Evolutionary conservation across 768 basidiomycete genomes (phyloP).

Genomic region (Trichaptum fuscoviolaceum): DNA sequence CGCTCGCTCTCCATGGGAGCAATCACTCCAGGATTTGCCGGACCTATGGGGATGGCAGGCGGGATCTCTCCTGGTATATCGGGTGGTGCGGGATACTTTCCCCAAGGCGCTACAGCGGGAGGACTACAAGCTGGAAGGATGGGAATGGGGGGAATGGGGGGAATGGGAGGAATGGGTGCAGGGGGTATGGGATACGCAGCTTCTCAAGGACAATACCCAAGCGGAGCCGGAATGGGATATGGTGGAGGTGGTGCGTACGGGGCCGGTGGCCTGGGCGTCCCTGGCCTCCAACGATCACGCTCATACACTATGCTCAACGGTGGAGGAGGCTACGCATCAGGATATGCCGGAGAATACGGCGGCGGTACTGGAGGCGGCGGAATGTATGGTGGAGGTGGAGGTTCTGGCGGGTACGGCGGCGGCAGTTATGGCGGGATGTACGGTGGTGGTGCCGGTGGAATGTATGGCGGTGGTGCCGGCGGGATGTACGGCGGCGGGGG

Average conservation of each 20-base stretch:
- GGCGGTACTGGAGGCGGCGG: conserved; percentile 1
- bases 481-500: not conserved
- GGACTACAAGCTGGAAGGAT: not conserved
- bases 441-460: not conserved
- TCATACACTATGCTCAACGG: not conserved
- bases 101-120: not conserved
- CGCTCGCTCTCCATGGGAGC: not conserved
- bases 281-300: not conserved
- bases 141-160: too few species aligned
- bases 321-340: too few species aligned
- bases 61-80: not conserved
- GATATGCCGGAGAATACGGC: not conserved
- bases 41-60: not conserved
- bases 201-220: not conserved
- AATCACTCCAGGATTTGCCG: not conserved
- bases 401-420: not conserved
- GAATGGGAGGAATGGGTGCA: too few species aligned
- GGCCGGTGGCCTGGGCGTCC: not conserved
- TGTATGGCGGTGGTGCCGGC: conserved; percentile 1
- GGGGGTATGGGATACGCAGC: not conserved
- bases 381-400: conserved; percentile 1
- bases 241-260: not conserved
- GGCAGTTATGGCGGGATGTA: not conserved
- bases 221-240: not conserved
- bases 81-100: not conserved